A percentile compares a stretch with the other conserved stretches of the same genome.
phyloP scores from a whole-genome alignment of 495 filamentous ascomycete genomes.

The Podospora fimiseda region DNA sequence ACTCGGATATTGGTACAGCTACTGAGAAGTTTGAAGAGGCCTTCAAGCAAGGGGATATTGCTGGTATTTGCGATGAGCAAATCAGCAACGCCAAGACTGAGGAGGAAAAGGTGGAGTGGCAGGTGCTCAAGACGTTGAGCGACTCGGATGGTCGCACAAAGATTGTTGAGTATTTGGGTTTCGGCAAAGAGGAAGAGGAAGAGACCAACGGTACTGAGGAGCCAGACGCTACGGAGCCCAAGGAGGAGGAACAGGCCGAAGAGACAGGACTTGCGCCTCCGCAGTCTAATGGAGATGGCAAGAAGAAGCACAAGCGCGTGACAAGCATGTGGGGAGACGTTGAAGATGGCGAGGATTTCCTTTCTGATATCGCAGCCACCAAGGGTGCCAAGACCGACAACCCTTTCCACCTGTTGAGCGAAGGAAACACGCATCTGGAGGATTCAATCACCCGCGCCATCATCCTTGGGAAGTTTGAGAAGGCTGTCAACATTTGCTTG shows the following conservation, averaged over 20 bases:
- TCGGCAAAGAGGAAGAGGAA: slow-evolving; percentile 53
- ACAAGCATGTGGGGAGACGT: slow-evolving; percentile 49
- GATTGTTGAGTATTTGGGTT: slow-evolving; percentile 82
- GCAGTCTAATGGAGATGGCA: slow-evolving; percentile 27
- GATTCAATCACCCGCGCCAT: slow-evolving; percentile 80
- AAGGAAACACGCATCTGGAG: slow-evolving; percentile 73
- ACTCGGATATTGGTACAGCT: slow-evolving; percentile 74
- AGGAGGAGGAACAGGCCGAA: slow-evolving; percentile 33
- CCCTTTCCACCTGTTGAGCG: slow-evolving; percentile 61
- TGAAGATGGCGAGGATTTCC: slow-evolving; percentile 74
- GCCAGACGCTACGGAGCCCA: slow-evolving; percentile 20
- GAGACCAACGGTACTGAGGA: slow-evolving; percentile 43
- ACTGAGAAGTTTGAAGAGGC: slow-evolving; percentile 83
- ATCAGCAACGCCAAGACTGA: slow-evolving; percentile 67
- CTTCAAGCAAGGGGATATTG: slow-evolving; percentile 68
- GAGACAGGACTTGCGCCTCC: slow-evolving; percentile 39
- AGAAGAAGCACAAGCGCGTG: slow-evolving; percentile 36
- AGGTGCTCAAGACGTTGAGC: slow-evolving; percentile 82
- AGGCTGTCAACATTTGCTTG: slow-evolving; percentile 79
- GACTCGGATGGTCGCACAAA: slow-evolving; percentile 71
- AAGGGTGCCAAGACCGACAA: slow-evolving; percentile 48
- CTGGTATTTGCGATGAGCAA: slow-evolving; percentile 73
- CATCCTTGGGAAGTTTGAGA: slow-evolving; percentile 84
- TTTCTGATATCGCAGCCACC: slow-evolving; percentile 60
- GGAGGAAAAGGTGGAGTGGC: slow-evolving; percentile 93